phyloP scores from a whole-genome alignment of 176 grass and related monocot genomes.

The Typha latifolia region DNA sequence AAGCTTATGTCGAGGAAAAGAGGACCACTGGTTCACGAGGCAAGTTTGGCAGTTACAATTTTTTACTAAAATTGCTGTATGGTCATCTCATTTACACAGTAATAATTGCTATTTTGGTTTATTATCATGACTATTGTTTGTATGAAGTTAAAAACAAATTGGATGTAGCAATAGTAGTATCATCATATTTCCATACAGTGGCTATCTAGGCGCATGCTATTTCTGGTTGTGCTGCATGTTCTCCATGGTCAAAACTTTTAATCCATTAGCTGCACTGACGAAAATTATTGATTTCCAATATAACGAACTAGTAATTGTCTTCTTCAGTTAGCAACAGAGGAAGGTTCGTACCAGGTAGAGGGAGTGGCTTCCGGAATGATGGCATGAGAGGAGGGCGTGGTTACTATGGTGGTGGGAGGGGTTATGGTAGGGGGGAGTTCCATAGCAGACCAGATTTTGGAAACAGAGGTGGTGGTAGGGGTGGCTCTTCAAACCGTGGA shows the following conservation, averaged over 20 bases:
- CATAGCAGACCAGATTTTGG: constrained; percentile 48
- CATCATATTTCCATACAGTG: too few species aligned
- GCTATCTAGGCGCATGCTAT: too few species aligned
- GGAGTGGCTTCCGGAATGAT: constrained; percentile 56
- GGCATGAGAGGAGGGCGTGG: constrained; percentile 52
- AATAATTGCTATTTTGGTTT: not conserved
- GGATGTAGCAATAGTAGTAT: too few species aligned
- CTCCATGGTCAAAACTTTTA: not conserved
- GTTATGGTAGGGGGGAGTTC: constrained; percentile 56
- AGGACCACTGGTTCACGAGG: constrained; percentile 66
- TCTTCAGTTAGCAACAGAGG: constrained; percentile 53
- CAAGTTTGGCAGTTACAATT: constrained; percentile 14
- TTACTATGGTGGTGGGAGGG: constrained; percentile 46
- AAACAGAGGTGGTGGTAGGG: constrained; percentile 52
- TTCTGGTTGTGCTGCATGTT: too few species aligned
- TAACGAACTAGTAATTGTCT: constrained; percentile 14
- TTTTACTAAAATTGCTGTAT: not conserved
- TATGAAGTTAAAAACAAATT: not conserved
- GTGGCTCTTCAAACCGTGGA: constrained; percentile 36
- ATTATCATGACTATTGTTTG: not conserved
- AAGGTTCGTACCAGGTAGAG: constrained; percentile 57
- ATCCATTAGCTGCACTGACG: not conserved
- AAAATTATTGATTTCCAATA: constrained; percentile 2
- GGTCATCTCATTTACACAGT: not conserved
- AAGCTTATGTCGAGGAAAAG: constrained; percentile 76